Conservation (phyloP, 257 asterid species). For the Lithospermum erythrorhizon region DNA sequence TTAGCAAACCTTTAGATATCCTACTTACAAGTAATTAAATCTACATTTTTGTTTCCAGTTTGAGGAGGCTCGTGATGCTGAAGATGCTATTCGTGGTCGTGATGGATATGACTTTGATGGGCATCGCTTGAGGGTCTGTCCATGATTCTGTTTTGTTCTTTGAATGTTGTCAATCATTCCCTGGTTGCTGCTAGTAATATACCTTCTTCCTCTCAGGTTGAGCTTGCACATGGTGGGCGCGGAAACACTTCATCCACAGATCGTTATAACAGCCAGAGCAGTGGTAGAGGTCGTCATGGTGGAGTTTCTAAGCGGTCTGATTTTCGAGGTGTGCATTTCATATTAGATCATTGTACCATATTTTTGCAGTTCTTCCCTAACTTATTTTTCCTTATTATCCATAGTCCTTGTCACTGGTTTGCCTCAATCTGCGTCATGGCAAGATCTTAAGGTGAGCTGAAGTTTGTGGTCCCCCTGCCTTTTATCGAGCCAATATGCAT, state of each 20-base stretch:
- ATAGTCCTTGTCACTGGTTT: slow-evolving; percentile 75
- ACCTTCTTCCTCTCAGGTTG: slow-evolving; percentile 40
- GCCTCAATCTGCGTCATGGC: slow-evolving; percentile 99
- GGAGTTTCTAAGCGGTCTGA: slow-evolving; percentile 95
- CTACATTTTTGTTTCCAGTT: slow-evolving; percentile 37
- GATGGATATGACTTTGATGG: slow-evolving; percentile 99
- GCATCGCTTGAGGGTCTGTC: slow-evolving; percentile 77
- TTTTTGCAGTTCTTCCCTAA: not conserved
- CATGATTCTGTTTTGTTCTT: not conserved
- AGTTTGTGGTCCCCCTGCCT: not conserved
- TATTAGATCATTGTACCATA: slow-evolving; percentile 5
- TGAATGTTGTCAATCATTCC: not conserved
- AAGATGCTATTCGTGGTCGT: slow-evolving; percentile 98
- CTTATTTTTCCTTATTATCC: slow-evolving; percentile 13
- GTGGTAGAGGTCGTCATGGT: slow-evolving; percentile 81
- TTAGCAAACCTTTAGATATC: not conserved
- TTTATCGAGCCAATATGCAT: not conserved
- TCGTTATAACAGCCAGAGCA: slow-evolving; percentile 37
- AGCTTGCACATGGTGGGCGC: slow-evolving; percentile 99
- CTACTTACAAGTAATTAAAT: not conserved
- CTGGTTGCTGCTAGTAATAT: not conserved
- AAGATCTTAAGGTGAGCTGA: slow-evolving; percentile 75
- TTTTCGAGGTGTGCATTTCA: slow-evolving; percentile 41
- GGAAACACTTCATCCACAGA: slow-evolving; percentile 69
- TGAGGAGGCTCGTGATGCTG: slow-evolving; percentile 96